A percentile compares a stretch with the other conserved stretches of the same genome.
Conservation (phyloP, 2,329 filamentous ascomycete species). For the Cyphellophora attinorum region DNA sequence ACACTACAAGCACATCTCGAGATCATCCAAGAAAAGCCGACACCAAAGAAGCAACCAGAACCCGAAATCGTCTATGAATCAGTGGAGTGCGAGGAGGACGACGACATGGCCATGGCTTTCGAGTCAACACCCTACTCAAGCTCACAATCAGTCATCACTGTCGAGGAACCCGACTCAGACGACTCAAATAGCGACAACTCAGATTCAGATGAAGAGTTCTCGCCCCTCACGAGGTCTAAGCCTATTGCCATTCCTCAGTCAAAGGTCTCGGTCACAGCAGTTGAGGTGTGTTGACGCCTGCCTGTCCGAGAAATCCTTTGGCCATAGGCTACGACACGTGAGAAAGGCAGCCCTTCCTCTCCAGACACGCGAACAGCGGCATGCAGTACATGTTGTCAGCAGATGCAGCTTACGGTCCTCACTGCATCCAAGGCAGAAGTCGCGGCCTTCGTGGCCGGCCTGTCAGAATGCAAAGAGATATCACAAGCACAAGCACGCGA, state of each 20-base stretch:
- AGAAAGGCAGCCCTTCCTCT: too few species aligned
- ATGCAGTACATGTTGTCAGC: too few species aligned
- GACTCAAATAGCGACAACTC: neutral
- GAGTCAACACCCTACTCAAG: neutral
- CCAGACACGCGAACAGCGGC: too few species aligned
- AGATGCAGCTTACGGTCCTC: too few species aligned
- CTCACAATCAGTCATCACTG: neutral
- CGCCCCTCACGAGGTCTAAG: neutral
- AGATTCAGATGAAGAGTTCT: neutral
- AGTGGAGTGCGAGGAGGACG: neutral
- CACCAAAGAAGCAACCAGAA: neutral
- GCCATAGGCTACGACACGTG: too few species aligned
- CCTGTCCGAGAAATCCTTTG: too few species aligned
- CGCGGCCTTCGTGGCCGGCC: too few species aligned
- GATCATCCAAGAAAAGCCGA: neutral
- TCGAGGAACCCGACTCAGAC: neutral
- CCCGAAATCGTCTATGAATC: neutral
- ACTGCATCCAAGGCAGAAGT: too few species aligned
- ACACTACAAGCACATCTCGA: slow-evolving; percentile 1
- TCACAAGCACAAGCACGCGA: too few species aligned
- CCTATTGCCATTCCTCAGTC: neutral
- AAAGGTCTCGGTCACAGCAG: neutral
- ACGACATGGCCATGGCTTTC: neutral
- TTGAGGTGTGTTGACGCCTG: neutral
- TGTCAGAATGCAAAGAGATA: too few species aligned